These are phyloP conservation scores for Yamadazyma tumulicola DNA, from an alignment of 805 yeast genomes.

Conservation along the genomic window DNA sequence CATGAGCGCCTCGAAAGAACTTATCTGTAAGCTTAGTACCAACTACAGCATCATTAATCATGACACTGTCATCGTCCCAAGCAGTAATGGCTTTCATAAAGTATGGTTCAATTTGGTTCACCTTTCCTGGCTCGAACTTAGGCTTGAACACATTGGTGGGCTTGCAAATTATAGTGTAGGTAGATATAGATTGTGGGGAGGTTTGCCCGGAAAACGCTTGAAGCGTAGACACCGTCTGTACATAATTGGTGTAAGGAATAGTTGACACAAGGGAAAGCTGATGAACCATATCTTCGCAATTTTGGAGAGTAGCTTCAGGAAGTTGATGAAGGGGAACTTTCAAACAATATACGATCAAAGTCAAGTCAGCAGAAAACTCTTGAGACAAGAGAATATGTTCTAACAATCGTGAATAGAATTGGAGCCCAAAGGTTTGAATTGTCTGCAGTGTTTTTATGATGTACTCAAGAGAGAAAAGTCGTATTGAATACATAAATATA, in stretches of 20 bases:
- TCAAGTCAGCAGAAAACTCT: too few relatives aligned
- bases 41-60: constrained; percentile 22
- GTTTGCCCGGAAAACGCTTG: constrained; percentile 51
- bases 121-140: constrained; percentile 52
- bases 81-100: constrained; percentile 46
- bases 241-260: constrained; percentile 39
- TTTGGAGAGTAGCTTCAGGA: too few relatives aligned
- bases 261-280: constrained; percentile 48
- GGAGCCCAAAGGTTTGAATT: too few relatives aligned
- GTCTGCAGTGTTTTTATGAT: too few relatives aligned
- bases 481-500: too few relatives aligned
- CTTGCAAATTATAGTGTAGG: constrained; percentile 47
- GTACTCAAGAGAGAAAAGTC: too few relatives aligned
- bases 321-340: too few relatives aligned
- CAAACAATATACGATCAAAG: too few relatives aligned
- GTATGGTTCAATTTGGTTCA: constrained; percentile 55
- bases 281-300: constrained; percentile 49
- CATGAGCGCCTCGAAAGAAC: constrained; percentile 20
- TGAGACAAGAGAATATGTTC: too few relatives aligned
- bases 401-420: too few relatives aligned
- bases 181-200: constrained; percentile 41
- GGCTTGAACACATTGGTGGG: constrained; percentile 53
- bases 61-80: constrained; percentile 35
- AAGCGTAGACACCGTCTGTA: constrained; percentile 44
- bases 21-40: constrained; percentile 23